Evolutionary conservation across 768 basidiomycete genomes (phyloP).

Genomic region (Podaxis sp.): DNA sequence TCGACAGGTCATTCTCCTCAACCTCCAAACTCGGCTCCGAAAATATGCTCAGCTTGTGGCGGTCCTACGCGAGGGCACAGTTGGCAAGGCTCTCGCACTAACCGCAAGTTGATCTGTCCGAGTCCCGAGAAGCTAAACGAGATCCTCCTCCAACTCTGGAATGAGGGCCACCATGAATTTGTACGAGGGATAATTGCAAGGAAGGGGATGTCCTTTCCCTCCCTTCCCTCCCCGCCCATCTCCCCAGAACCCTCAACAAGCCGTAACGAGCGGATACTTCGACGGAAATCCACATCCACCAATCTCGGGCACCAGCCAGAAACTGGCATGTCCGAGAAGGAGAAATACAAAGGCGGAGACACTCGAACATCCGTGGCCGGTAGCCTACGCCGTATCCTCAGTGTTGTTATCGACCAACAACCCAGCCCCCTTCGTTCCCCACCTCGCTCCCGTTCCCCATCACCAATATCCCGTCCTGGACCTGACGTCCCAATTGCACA

Average conservation of each 20-base stretch:
- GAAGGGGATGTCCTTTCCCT: neutral
- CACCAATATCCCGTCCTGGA: neutral
- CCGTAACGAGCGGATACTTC: neutral
- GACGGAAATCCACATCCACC: neutral
- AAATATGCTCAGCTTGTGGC: neutral
- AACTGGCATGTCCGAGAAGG: neutral
- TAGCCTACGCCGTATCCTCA: conserved; percentile 6
- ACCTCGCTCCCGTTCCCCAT: neutral
- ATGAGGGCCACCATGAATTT: conserved; percentile 10
- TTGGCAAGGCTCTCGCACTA: neutral
- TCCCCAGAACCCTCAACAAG: neutral
- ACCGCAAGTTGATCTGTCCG: conserved; percentile 8
- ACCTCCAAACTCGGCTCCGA: neutral
- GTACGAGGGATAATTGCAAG: neutral
- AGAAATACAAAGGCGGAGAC: neutral
- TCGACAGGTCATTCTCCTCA: neutral
- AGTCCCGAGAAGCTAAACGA: neutral
- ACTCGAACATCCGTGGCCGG: neutral
- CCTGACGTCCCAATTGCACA: neutral
- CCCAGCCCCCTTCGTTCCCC: neutral
- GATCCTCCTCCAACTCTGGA: conserved; percentile 6
- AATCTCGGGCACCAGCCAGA: neutral
- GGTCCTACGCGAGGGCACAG: conserved; percentile 10
- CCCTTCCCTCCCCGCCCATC: neutral
- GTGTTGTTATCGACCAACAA: conserved; percentile 1